These are phyloP conservation scores for Xylariaceae sp. DNA, from an alignment of 2,329 filamentous ascomycete species.

Conservation along the genomic window DNA sequence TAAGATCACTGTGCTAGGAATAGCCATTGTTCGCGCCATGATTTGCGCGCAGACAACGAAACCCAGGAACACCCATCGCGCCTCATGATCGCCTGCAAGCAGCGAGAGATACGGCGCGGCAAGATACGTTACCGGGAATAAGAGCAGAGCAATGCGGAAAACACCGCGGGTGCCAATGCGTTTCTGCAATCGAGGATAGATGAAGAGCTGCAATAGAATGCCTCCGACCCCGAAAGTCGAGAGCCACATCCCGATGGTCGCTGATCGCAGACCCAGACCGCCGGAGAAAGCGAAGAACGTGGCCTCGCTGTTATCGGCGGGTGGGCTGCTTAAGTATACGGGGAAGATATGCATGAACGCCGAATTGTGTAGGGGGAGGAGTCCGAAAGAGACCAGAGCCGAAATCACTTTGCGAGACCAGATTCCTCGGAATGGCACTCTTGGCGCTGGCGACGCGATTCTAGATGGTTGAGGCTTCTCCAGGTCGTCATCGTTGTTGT, in stretches of 20 bases:
- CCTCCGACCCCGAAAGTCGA: slow-evolving; percentile 58
- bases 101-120: slow-evolving; percentile 58
- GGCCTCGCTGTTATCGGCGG: slow-evolving; percentile 38
- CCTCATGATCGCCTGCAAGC: slow-evolving; percentile 38
- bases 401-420: slow-evolving; percentile 33
- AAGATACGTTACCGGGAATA: slow-evolving; percentile 57
- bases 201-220: slow-evolving; percentile 56
- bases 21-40: slow-evolving; percentile 55
- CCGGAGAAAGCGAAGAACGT: slow-evolving; percentile 51
- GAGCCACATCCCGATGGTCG: slow-evolving; percentile 40
- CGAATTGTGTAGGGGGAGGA: slow-evolving; percentile 60
- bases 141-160: slow-evolving; percentile 52
- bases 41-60: slow-evolving; percentile 56
- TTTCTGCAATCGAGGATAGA: slow-evolving; percentile 56
- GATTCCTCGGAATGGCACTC: slow-evolving; percentile 19
- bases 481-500: slow-evolving; percentile 6
- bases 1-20: slow-evolving; percentile 37
- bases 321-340: slow-evolving; percentile 55
- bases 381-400: slow-evolving; percentile 33
- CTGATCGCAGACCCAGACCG: slow-evolving; percentile 49
- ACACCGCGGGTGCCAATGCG: slow-evolving; percentile 56
- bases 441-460: not conserved
- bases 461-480: slow-evolving; percentile 13
- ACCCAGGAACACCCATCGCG: slow-evolving; percentile 52
- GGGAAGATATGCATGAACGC: slow-evolving; percentile 62